phyloP scores from a whole-genome alignment of 352 stramenopile species.

The Globisporangium barbulae region DNA sequence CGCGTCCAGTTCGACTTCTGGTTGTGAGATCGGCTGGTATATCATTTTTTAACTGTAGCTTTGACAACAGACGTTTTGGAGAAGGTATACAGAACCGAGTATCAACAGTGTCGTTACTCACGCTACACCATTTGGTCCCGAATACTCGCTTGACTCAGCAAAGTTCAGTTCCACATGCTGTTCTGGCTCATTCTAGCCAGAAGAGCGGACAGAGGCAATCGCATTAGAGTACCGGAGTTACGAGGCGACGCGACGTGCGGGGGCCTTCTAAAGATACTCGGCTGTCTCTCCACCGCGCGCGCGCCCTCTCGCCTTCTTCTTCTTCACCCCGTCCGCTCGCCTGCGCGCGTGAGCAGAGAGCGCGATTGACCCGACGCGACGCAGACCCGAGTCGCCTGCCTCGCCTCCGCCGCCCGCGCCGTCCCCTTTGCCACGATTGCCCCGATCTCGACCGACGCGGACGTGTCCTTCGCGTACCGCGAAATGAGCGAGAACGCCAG shows the following conservation, averaged over 20 bases:
- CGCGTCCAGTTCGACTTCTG: too few species aligned
- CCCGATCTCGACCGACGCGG: conserved; percentile 3
- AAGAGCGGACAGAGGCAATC: background rate
- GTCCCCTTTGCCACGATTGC: conserved; percentile 8
- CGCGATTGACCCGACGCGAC: conserved; percentile 13
- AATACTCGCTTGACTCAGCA: background rate
- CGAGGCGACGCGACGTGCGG: background rate
- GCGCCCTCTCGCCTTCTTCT: background rate
- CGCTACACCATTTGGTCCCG: background rate
- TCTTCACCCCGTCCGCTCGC: background rate
- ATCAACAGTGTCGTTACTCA: too few species aligned
- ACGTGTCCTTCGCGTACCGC: conserved; percentile 35
- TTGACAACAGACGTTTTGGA: too few species aligned
- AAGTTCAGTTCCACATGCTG: background rate
- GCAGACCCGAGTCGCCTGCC: conserved; percentile 11
- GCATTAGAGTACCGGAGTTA: background rate
- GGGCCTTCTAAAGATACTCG: conserved; percentile 9
- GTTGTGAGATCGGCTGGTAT: too few species aligned
- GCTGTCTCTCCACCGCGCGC: background rate
- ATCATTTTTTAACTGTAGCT: too few species aligned
- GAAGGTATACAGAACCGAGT: too few species aligned
- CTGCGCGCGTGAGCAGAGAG: background rate
- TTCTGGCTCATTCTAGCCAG: background rate
- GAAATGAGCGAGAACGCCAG: conserved; percentile 40
- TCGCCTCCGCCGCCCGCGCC: conserved; percentile 12